Conservation (phyloP, 805 yeast species). For the Priceomyces haplophilus region DNA sequence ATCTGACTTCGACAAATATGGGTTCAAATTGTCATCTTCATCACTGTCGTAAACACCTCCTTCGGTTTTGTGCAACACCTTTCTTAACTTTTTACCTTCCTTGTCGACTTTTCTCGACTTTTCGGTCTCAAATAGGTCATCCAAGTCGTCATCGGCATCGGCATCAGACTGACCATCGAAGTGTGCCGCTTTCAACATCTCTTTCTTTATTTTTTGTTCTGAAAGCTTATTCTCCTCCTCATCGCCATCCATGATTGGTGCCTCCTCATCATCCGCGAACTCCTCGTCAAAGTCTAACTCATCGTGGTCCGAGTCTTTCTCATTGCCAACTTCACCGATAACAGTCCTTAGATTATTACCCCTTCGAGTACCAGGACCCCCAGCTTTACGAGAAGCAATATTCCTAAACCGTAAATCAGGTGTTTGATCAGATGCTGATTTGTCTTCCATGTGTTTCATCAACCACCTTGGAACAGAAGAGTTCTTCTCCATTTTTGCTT, state of each 20-base stretch:
- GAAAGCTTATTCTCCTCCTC: constrained; percentile 93
- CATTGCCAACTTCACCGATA: constrained; percentile 43
- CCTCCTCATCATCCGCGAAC: constrained; percentile 98
- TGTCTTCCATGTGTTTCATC: constrained; percentile 80
- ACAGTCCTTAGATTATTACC: constrained; percentile 35
- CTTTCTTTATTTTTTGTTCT: constrained; percentile 77
- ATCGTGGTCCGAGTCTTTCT: constrained; percentile 75
- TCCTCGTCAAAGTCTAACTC: constrained; percentile 95
- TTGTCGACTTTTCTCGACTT: constrained; percentile 72
- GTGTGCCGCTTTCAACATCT: constrained; percentile 79
- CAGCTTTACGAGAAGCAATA: constrained; percentile 9
- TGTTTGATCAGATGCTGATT: constrained; percentile 43
- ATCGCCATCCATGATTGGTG: constrained; percentile 93
- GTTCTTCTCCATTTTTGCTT: constrained; percentile 84
- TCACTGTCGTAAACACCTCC: constrained; percentile 87
- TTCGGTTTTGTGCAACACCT: constrained; percentile 81
- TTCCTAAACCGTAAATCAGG: constrained; percentile 48
- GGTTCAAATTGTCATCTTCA: constrained; percentile 62
- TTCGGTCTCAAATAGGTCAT: constrained; percentile 66
- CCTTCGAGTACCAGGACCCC: constrained; percentile 7
- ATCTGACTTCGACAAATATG: constrained; percentile 58
- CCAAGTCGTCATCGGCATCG: constrained; percentile 61
- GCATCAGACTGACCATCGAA: constrained; percentile 60
- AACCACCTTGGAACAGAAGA: constrained; percentile 86
- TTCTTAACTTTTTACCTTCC: constrained; percentile 83